These are phyloP conservation scores for Epichloe gansuensis DNA, from an alignment of 2,329 filamentous ascomycete species.

Conservation along the genomic window DNA sequence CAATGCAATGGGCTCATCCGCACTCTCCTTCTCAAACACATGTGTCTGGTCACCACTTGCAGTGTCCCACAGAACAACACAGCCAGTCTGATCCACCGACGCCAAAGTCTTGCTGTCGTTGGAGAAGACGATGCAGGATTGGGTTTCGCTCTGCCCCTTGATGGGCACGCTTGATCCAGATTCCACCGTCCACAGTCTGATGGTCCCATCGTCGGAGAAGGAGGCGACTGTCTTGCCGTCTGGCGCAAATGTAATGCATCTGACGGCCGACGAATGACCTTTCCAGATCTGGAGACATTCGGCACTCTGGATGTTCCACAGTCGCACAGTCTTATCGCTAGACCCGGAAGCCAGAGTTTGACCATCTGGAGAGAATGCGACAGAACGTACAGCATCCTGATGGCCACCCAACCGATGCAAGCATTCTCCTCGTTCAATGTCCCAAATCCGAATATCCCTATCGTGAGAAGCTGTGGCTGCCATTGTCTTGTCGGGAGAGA, in stretches of 20 bases:
- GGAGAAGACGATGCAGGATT: constrained; percentile 9
- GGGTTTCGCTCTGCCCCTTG: constrained; percentile 7
- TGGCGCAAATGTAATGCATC: constrained; percentile 10
- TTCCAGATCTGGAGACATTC: constrained; percentile 9
- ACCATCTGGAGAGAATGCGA: constrained; percentile 5
- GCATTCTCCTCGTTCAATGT: constrained; percentile 6
- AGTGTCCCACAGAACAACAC: constrained; percentile 9
- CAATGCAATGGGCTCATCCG: constrained; percentile 3
- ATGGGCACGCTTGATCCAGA: constrained; percentile 8
- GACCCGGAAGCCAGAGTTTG: constrained; percentile 6
- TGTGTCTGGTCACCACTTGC: constrained; percentile 3
- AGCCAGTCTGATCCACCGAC: constrained; percentile 6
- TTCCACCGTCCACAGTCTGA: constrained; percentile 9
- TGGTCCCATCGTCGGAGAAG: constrained; percentile 7
- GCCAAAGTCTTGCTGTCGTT: constrained; percentile 8
- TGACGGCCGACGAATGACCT: constrained; percentile 7
- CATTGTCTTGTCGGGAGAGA: constrained; percentile 6
- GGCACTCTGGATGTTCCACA: constrained; percentile 4
- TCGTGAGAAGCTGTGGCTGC: constrained; percentile 7
- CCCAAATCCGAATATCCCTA: constrained; percentile 6
- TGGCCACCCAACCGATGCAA: constrained; percentile 4
- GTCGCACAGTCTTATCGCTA: constrained; percentile 5
- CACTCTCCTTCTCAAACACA: constrained; percentile 1
- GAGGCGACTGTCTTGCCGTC: constrained; percentile 11
- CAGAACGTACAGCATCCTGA: constrained; percentile 3